These are phyloP conservation scores for Phytophthora capsici DNA, from an alignment of 352 stramenopile genomes.

Conservation along the genomic window DNA sequence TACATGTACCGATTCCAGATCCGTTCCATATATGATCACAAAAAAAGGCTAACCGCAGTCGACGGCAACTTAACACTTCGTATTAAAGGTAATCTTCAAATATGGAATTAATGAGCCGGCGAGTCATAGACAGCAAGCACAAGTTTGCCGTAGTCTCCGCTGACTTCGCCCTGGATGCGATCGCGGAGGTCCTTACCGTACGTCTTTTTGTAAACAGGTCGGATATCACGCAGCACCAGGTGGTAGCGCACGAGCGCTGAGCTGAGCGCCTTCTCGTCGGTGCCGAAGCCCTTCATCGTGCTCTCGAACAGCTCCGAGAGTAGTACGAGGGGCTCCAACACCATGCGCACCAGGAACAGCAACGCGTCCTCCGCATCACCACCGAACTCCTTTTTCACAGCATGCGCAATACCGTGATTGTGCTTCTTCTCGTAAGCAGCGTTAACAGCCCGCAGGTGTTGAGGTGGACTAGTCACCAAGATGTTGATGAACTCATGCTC, in stretches of 20 bases:
- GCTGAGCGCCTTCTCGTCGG: constrained; percentile 69
- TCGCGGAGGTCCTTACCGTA: constrained; percentile 83
- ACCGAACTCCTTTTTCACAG: constrained; percentile 74
- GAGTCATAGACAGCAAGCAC: constrained; percentile 65
- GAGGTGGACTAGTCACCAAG: constrained; percentile 52
- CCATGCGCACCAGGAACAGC: constrained; percentile 68
- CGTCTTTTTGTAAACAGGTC: constrained; percentile 77
- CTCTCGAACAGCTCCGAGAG: constrained; percentile 73
- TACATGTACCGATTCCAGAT: too few species aligned
- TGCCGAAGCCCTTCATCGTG: constrained; percentile 82
- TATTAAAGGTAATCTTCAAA: too few species aligned
- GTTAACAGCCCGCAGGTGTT: constrained; percentile 68
- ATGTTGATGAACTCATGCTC: constrained; percentile 72
- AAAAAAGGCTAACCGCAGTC: too few species aligned
- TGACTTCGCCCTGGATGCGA: constrained; percentile 81
- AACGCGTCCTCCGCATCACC: constrained; percentile 60
- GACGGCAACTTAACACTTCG: too few species aligned
- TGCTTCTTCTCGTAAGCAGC: constrained; percentile 64
- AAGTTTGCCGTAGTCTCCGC: constrained; percentile 78
- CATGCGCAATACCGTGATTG: constrained; percentile 67
- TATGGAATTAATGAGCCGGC: constrained; percentile 20
- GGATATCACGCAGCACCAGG: constrained; percentile 74
- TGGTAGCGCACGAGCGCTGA: constrained; percentile 79
- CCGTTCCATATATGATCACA: too few species aligned
- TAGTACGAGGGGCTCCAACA: constrained; percentile 61